Evolutionary conservation across 768 basidiomycete genomes (phyloP), one percentile per base, ranked within the genome.

Genomic region (Russula emetica): DNA sequence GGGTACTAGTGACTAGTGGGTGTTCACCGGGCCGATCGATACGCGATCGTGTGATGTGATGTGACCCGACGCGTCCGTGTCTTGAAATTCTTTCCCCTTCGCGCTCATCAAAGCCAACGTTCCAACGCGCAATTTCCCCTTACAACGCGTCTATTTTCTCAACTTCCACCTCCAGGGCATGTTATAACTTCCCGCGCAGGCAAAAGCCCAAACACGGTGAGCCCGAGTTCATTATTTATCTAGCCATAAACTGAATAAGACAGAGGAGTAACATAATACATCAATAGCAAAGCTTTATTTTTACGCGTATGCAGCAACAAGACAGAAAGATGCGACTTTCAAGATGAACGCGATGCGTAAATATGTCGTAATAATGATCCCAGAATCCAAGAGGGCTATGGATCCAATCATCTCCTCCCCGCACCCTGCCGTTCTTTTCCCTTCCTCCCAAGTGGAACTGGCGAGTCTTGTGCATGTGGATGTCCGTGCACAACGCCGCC

Each of bases 381-480:
- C 30, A 32, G 30, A 5, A 47, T 14, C 22, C 32, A 51, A 3
- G 3, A 36, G 5, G 32, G 14, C 9, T 38, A 1, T 3, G 14
- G n/a, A 59, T 40, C 34, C 13, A 24, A 49, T 63, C 49, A 64
- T 34, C 63, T 53, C 55, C 63, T 61, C 32, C 59, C 59, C 1
- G 38, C 22, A 0, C 58, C 58, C 59, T 64, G 63, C 32, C 59
- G 52, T n/a, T 64, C 63, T 9, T 64, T 64, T 16, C 59, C 63
- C 34, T 64, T 64, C 59, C 49, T 64, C 59, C 59, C 63, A 28
- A 61, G 59, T 11, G 59, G 63, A 6, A 55, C 49, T 1, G 58
- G 59, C 18, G 63, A 64, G 2, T 24, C 63, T 60, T 60, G 54
- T 3, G 26, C 30, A 22, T 44, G 36, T 40, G 49, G 54, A 18